Evolutionary conservation across 257 asterid genomes (phyloP).

Genomic region (Capsicum rhomboideum): DNA sequence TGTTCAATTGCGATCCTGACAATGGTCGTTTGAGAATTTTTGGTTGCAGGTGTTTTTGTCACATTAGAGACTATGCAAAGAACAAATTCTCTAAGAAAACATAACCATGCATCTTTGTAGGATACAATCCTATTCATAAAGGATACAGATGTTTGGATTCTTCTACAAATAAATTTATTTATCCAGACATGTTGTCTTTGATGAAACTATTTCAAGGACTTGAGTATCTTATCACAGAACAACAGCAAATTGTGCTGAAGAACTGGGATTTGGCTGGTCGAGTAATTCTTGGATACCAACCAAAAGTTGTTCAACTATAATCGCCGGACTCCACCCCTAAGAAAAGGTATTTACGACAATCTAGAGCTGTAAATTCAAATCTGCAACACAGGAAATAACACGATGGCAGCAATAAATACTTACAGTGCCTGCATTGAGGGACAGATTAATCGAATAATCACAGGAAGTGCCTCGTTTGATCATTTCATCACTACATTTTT

Average conservation of each 20-base stretch:
- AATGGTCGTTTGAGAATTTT: no score
- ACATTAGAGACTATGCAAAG: no score
- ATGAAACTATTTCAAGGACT: no score
- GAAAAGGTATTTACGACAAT: background rate
- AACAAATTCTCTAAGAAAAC: no score
- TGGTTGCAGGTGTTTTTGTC: no score
- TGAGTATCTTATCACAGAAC: no score
- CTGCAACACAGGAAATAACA: background rate
- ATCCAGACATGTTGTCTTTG: no score
- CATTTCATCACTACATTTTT: background rate
- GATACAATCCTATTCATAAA: no score
- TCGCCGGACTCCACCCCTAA: constrained; percentile 34
- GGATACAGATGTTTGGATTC: no score
- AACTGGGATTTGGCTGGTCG: constrained; percentile 26
- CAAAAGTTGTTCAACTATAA: constrained; percentile 29
- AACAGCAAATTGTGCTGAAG: constrained; percentile 18
- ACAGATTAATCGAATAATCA: background rate
- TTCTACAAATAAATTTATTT: no score
- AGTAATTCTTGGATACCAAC: constrained; percentile 33
- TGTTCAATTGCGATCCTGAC: no score
- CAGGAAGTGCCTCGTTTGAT: background rate
- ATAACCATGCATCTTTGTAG: no score
- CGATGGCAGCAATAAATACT: constrained; percentile 14
- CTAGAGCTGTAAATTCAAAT: background rate
- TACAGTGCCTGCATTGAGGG: constrained; percentile 9